phyloP scores from a whole-genome alignment of 2,329 filamentous ascomycete genomes.

The Apiospora pterosperma region DNA sequence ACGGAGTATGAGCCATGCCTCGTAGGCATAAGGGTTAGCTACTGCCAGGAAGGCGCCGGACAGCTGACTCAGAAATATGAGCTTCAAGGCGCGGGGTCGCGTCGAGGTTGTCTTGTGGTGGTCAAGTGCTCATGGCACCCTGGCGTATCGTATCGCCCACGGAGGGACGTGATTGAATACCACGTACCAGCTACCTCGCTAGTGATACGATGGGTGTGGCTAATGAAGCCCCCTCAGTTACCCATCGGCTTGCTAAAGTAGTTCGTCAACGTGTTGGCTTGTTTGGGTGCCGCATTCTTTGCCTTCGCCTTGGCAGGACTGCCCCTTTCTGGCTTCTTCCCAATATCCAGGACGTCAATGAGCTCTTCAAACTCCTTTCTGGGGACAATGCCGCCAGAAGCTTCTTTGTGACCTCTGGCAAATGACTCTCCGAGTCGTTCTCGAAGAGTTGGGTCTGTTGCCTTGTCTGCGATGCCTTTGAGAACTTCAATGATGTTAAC shows the following conservation, averaged over 20 bases:
- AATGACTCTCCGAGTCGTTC: constrained; percentile 60
- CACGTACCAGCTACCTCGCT: no score
- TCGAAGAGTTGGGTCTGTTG: constrained; percentile 33
- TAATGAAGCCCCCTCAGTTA: neutral
- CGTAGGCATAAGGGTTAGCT: neutral
- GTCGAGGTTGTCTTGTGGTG: no score
- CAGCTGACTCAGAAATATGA: neutral
- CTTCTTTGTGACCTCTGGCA: constrained; percentile 64
- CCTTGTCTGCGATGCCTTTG: constrained; percentile 44
- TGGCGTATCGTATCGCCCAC: no score
- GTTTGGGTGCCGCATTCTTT: constrained; percentile 20
- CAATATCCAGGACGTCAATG: constrained; percentile 54
- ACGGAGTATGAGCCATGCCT: neutral
- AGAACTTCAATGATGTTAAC: constrained; percentile 62
- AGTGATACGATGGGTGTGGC: neutral
- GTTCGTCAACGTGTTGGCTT: constrained; percentile 44
- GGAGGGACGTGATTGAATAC: no score
- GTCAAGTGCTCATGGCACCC: no score
- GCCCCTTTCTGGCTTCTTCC: constrained; percentile 43
- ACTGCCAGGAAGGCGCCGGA: neutral
- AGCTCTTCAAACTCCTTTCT: constrained; percentile 62
- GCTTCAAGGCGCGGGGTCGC: no score
- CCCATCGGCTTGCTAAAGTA: constrained; percentile 46
- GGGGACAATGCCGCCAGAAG: constrained; percentile 61
- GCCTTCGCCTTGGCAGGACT: constrained; percentile 30